phyloP scores from a whole-genome alignment of 192 early-diverging fungal genomes.

The Paraglomus occultum region DNA sequence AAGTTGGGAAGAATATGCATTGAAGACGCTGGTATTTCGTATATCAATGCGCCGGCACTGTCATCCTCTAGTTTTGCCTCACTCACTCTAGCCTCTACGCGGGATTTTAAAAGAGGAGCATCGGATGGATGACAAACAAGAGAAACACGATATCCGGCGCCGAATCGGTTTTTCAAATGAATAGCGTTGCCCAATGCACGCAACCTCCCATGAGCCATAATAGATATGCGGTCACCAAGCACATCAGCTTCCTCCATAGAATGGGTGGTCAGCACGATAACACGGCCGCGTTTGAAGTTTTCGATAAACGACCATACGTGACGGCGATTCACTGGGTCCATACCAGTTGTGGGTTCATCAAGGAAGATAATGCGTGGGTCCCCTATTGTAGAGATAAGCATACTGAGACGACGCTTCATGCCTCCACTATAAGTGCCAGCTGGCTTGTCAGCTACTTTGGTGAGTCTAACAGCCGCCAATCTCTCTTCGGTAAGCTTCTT shows the following conservation, averaged over 20 bases:
- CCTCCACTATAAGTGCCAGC: conserved; percentile 72
- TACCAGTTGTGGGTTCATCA: conserved; percentile 65
- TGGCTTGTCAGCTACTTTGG: conserved; percentile 59
- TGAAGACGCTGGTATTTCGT: conserved; percentile 56
- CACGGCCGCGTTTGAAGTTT: conserved; percentile 70
- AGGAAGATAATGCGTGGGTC: conserved; percentile 67
- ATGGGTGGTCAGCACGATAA: conserved; percentile 73
- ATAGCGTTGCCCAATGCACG: conserved; percentile 62
- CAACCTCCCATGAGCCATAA: conserved; percentile 64
- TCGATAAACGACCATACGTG: conserved; percentile 78
- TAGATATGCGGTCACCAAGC: conserved; percentile 59
- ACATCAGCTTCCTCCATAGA: conserved; percentile 73
- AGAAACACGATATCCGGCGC: conserved; percentile 68
- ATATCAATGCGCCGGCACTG: conserved; percentile 64
- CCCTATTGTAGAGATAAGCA: conserved; percentile 72
- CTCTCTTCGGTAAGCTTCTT: conserved; percentile 59
- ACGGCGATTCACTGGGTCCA: conserved; percentile 80
- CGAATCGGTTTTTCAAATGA: conserved; percentile 71
- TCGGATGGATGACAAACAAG: conserved; percentile 53
- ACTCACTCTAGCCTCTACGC: conserved; percentile 46
- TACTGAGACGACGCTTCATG: conserved; percentile 71
- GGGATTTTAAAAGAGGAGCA: conserved; percentile 46
- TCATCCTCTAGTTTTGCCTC: conserved; percentile 66
- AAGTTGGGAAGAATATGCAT: conserved; percentile 48
- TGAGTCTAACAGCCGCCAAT: conserved; percentile 64